These are phyloP conservation scores for Mycena epipterygia DNA, from an alignment of 768 basidiomycete genomes.

Conservation along the genomic window DNA sequence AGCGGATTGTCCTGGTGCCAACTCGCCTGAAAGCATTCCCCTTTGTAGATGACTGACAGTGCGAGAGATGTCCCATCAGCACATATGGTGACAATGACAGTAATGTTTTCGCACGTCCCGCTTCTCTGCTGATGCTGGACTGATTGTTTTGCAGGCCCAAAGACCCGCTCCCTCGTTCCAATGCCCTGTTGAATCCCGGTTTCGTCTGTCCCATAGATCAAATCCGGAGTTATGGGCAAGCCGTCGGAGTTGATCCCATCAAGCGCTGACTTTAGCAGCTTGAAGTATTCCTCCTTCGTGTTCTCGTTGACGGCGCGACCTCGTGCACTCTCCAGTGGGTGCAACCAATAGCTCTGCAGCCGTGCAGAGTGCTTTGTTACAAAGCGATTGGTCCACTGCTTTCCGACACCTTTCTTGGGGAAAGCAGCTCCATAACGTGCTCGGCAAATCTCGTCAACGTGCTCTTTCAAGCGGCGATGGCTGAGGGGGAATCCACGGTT, in stretches of 20 bases:
- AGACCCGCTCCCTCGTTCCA: conserved; percentile 33
- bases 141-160: conserved; percentile 32
- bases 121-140: conserved; percentile 50
- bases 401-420: conserved; percentile 34
- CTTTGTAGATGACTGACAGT: conserved; percentile 36
- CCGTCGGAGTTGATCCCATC: conserved; percentile 4
- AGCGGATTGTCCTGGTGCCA: background rate
- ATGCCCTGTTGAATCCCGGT: conserved; percentile 36
- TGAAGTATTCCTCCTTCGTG: conserved; percentile 43
- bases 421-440: conserved; percentile 31
- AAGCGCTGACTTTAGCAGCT: conserved; percentile 37
- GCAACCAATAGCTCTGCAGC: conserved; percentile 39
- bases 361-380: conserved; percentile 26
- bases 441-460: conserved; percentile 39
- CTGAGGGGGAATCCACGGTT: conserved; percentile 44
- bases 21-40: background rate
- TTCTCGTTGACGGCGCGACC: conserved; percentile 46
- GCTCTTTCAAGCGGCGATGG: conserved; percentile 39
- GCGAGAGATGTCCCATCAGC: conserved; percentile 47
- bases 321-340: conserved; percentile 37
- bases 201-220: conserved; percentile 28
- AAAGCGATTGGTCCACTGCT: conserved; percentile 38
- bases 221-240: conserved; percentile 2
- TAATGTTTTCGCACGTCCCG: conserved; percentile 54
- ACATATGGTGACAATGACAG: conserved; percentile 58